Conservation (phyloP, 352 stramenopile genomes). For the Globisporangium mamillatum region DNA sequence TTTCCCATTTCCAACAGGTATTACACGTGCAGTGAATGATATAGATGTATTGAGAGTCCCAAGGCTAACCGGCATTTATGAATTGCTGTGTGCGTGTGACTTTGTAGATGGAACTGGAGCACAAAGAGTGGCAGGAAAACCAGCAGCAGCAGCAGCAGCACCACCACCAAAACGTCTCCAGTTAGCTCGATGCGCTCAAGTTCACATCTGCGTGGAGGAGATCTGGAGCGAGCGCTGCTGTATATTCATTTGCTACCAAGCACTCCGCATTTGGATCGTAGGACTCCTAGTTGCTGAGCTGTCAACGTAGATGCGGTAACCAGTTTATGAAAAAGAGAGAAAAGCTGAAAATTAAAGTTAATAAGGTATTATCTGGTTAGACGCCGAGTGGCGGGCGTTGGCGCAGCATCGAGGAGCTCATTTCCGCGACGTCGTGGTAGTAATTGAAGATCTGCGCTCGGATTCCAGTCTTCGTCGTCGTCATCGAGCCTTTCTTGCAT, state of each 20-base stretch:
- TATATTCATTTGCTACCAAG: neutral
- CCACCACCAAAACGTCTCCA: constrained; percentile 16
- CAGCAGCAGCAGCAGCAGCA: constrained; percentile 27
- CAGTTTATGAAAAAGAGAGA: neutral
- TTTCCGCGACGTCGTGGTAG: constrained; percentile 10
- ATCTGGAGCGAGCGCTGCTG: neutral
- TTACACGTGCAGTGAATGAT: neutral
- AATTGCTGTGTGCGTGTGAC: constrained; percentile 20
- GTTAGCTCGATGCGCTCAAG: constrained; percentile 10
- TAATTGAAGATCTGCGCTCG: constrained; percentile 10
- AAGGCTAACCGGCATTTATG: constrained; percentile 21
- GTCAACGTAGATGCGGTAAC: neutral
- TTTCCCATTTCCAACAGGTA: constrained; percentile 59
- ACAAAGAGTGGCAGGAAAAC: constrained; percentile 52
- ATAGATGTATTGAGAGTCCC: neutral
- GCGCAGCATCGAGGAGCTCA: constrained; percentile 10
- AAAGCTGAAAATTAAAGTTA: neutral
- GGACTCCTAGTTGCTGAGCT: neutral
- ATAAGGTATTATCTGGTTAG: neutral
- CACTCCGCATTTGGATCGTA: neutral
- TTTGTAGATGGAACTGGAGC: constrained; percentile 45
- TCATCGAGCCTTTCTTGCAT: neutral
- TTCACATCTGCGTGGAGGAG: neutral
- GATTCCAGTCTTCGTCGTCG: neutral
- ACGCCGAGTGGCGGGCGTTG: neutral